Base-by-base conservation (phyloP, 179 eudicot genomes). In the Nepenthes alata region DNA sequence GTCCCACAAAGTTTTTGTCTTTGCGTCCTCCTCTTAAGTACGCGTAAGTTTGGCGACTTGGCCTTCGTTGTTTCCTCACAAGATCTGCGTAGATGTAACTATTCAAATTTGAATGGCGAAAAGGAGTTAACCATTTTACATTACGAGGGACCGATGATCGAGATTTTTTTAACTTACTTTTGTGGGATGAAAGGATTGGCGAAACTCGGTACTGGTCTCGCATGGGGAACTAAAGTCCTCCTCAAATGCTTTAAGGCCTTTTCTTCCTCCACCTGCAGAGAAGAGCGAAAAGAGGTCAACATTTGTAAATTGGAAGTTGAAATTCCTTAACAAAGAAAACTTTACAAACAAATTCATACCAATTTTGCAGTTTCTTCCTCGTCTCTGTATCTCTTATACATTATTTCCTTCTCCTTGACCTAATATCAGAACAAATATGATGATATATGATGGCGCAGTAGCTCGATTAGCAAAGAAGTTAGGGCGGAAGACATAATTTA, bases 191-290 rank as follows among this genome's bases (percentile, higher is more conserved):
- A 87, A 25, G 99, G 95, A 67, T 79, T 70, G 63, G 75, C 65
- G 64, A 89, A 93, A 9, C 77, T 81, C 3, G 99, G 99, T 48
- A 87, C 83, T 4, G 97, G 97, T 66, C 89, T 83, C 51, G 97
- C 95, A 72, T 90, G 95, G 51, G 88, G 97, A 55, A 90, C 94
- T 78, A 93, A 57, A 4, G 97, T 85, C 72, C 94, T 87, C 70
- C 97, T 73, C 50, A 93, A 52, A 57, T 93, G 97, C 82, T 93
- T 90, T 79, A 93, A 66, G 51, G 99, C 99, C 70, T 87, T 93
- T 78, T 93, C 95, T 63, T 93, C 99, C 67, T 93, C 99, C 91
- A 93, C 85, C 98, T 91, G 72, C 35, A 47, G n/a, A n/a, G 10
- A 10, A 61, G n/a, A 51, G 15, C 5, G 34, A 2, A 52, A 52